Conservation (phyloP, 2,329 filamentous ascomycete genomes). For the Aschersonia sp. region DNA sequence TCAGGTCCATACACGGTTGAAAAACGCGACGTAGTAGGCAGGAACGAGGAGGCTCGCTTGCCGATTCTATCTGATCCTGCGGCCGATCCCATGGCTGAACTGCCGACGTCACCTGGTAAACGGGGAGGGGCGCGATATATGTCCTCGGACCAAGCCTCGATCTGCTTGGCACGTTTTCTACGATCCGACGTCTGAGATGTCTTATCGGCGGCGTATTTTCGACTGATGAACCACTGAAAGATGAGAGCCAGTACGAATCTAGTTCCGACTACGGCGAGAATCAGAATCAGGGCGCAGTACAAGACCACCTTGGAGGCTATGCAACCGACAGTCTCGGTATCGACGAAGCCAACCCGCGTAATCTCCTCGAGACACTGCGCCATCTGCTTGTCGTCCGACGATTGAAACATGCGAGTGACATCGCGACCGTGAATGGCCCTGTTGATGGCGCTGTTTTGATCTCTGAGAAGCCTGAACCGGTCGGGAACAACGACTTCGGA, state of each 20-base stretch:
- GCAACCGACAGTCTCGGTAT: constrained; percentile 91
- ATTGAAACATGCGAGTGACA: constrained; percentile 78
- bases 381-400: constrained; percentile 60
- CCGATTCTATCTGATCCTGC: constrained; percentile 47
- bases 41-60: constrained; percentile 71
- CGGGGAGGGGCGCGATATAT: constrained; percentile 87
- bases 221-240: constrained; percentile 94
- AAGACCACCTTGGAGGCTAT: constrained; percentile 96
- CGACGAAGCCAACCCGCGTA: constrained; percentile 89
- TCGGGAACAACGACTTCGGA: constrained; percentile 62
- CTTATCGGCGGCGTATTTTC: constrained; percentile 70
- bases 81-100: constrained; percentile 40
- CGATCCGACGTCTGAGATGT: constrained; percentile 71
- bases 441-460: constrained; percentile 46
- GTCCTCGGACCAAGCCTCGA: constrained; percentile 95
- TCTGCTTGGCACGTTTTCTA: constrained; percentile 79
- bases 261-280: constrained; percentile 71
- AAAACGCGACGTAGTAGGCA: constrained; percentile 90
- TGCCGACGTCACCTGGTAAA: constrained; percentile 59
- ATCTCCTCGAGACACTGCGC: constrained; percentile 85
- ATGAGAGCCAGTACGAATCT: constrained; percentile 82
- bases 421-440: constrained; percentile 65
- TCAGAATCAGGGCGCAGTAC: constrained; percentile 84
- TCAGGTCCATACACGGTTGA: constrained; percentile 79
- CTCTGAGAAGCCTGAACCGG: constrained; percentile 66